Evolutionary conservation across 1,284 basidiomycete species (phyloP).

Genomic region (Boletellus dicymbophilus): DNA sequence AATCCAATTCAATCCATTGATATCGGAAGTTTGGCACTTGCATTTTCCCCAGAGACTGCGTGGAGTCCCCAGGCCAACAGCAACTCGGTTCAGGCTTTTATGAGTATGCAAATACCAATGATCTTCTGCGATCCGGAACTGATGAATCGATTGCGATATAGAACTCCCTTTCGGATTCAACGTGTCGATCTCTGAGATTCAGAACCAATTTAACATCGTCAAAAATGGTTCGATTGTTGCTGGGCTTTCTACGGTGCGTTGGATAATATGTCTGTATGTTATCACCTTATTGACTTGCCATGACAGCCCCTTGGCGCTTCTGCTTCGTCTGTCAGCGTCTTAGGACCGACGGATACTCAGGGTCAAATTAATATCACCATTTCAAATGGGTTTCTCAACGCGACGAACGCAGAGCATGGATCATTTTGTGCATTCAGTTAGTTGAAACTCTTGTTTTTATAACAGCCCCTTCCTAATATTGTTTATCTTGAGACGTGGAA

Average conservation of each 20-base stretch:
- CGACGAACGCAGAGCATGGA: slow-evolving; percentile 51
- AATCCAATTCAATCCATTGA: slow-evolving; percentile 69
- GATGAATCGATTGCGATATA: slow-evolving; percentile 22
- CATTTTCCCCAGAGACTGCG: slow-evolving; percentile 55
- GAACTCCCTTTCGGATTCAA: slow-evolving; percentile 80
- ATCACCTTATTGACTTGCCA: slow-evolving; percentile 15
- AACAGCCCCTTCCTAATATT: slow-evolving; percentile 1
- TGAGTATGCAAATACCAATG: slow-evolving; percentile 45
- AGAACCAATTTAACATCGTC: slow-evolving; percentile 67
- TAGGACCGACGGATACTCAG: slow-evolving; percentile 56
- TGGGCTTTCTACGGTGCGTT: slow-evolving; percentile 54
- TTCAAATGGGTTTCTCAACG: slow-evolving; percentile 51
- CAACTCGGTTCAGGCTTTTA: slow-evolving; percentile 56
- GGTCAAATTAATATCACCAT: slow-evolving; percentile 73
- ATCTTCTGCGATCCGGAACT: slow-evolving; percentile 1
- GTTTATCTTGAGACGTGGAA: slow-evolving; percentile 43
- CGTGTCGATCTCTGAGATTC: slow-evolving; percentile 63
- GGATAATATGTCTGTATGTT: slow-evolving; percentile 1
- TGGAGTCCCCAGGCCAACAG: slow-evolving; percentile 65
- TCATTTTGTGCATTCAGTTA: slow-evolving; percentile 61
- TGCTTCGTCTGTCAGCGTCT: slow-evolving; percentile 52
- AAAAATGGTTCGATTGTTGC: slow-evolving; percentile 53
- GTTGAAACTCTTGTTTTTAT: slow-evolving; percentile 17
- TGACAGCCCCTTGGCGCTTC: slow-evolving; percentile 60
- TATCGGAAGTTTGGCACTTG: slow-evolving; percentile 64